Conservation (phyloP, 179 eudicot genomes). For the Sideroxylon spinosum region DNA sequence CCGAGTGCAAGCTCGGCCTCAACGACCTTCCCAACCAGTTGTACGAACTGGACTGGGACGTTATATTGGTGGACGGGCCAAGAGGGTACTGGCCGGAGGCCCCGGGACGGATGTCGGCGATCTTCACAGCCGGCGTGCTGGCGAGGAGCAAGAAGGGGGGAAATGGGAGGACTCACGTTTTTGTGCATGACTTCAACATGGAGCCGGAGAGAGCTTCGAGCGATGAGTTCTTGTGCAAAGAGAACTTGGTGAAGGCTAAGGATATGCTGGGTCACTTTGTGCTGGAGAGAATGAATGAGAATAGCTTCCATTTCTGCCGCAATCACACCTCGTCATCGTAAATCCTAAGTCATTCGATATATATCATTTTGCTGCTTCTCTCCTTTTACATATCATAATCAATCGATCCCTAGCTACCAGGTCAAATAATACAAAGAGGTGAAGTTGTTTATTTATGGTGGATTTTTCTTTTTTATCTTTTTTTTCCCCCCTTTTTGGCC, state of each 20-base stretch:
- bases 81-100: constrained; percentile 76
- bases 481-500: not conserved
- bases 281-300: constrained; percentile 62
- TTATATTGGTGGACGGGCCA: constrained; percentile 78
- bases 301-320: constrained; percentile 47
- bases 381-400: not conserved
- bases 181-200: constrained; percentile 74
- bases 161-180: constrained; percentile 52
- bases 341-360: not conserved
- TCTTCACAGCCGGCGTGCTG: constrained; percentile 74
- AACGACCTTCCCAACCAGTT: constrained; percentile 80
- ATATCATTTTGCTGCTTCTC: not conserved
- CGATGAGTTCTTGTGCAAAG: constrained; percentile 81
- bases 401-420: not conserved
- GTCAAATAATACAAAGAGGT: not conserved
- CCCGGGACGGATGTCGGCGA: constrained; percentile 79
- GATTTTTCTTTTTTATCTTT: not conserved
- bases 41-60: constrained; percentile 83
- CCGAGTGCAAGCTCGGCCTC: constrained; percentile 72
- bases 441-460: constrained; percentile 12
- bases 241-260: constrained; percentile 67
- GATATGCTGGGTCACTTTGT: constrained; percentile 73
- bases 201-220: constrained; percentile 56
- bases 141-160: constrained; percentile 71
- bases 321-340: constrained; percentile 16